Base-by-base conservation (phyloP, 2,329 filamentous ascomycete genomes). In the Arthroderma sp. region DNA sequence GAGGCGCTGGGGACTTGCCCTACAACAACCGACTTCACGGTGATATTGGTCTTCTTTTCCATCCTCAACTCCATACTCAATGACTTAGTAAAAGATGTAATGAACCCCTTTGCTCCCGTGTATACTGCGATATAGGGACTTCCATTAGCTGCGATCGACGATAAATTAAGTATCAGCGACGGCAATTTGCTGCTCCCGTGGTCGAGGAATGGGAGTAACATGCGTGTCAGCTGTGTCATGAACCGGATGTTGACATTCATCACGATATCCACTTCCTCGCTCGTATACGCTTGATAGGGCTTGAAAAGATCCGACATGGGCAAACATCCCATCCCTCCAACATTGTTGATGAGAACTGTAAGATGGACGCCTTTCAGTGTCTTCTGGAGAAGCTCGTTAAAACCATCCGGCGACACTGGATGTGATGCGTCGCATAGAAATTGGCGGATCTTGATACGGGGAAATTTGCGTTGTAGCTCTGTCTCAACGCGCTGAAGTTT, bases 311-410 rank as follows among this genome's bases (percentile, higher is more conserved):
- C 59, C 42, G 8, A 33, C 10, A 27, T 40, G 4, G 49, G 44
- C 28, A 50, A 31, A 7, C 52, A 47, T 3, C 51, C 44, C 4
- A 52, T 56, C 7, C 70, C 70, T 15, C 75, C 74, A 0, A 74
- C 69, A 55, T 78, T 78, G 58, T 78, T 78, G 52, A 79, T 57
- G 27, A 79, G 59, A 2, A 78, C 58, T 1, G 69, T 75, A 30
- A 80, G 57, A 48, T 68, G 57, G 32, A 71, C 53, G 41, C 59
- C 61, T 1, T 59, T 49, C 6, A 68, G 53, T 3, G 54, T 47
- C 49, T 43, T 47, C 1, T 50, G 42, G 29, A 63, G 49, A 6
- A 58, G 52, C 6, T 48, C 39, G 10, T 57, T 53, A 27, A 64
- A 48, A 29, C 47, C 49, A 0, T 53, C 40, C 0, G 44, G 29